phyloP scores from a whole-genome alignment of 257 asterid species.

The Fraxinus anomala region DNA sequence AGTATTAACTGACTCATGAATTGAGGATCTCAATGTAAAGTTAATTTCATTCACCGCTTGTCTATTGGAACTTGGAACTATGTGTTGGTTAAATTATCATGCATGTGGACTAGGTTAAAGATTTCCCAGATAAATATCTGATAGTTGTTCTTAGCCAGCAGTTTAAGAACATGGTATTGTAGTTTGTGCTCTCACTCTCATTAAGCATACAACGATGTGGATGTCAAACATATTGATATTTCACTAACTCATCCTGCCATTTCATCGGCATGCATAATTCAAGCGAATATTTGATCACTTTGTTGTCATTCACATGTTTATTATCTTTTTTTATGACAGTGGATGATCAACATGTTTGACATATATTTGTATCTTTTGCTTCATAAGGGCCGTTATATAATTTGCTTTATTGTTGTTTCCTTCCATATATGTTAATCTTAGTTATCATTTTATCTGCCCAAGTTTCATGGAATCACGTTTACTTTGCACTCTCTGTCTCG shows the following conservation, averaged over 20 bases:
- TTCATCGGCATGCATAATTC: neutral
- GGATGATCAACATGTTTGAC: neutral
- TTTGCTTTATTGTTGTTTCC: neutral
- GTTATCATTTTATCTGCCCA: neutral
- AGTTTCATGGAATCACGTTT: slow-evolving; percentile 10
- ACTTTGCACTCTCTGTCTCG: neutral
- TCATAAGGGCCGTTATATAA: neutral
- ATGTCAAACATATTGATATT: too few species aligned
- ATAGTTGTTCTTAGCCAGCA: slow-evolving; percentile 9
- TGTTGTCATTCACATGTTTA: neutral
- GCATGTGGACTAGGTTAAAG: neutral
- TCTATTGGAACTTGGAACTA: too few species aligned
- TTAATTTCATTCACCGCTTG: slow-evolving; percentile 2
- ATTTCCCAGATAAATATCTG: neutral
- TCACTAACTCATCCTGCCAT: slow-evolving; percentile 2
- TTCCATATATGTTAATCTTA: neutral
- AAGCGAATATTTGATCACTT: neutral
- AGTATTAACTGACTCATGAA: neutral
- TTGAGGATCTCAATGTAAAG: slow-evolving; percentile 16
- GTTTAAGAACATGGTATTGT: neutral
- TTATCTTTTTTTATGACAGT: neutral
- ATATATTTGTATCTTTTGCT: slow-evolving; percentile 2
- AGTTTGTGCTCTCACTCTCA: neutral
- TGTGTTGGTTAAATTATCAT: neutral
- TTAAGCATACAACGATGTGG: too few species aligned